A percentile compares a stretch with the other conserved stretches of the same genome.
Evolutionary conservation across 768 basidiomycete species (phyloP).

Genomic region (Xerocomus brunneocitrinus): DNA sequence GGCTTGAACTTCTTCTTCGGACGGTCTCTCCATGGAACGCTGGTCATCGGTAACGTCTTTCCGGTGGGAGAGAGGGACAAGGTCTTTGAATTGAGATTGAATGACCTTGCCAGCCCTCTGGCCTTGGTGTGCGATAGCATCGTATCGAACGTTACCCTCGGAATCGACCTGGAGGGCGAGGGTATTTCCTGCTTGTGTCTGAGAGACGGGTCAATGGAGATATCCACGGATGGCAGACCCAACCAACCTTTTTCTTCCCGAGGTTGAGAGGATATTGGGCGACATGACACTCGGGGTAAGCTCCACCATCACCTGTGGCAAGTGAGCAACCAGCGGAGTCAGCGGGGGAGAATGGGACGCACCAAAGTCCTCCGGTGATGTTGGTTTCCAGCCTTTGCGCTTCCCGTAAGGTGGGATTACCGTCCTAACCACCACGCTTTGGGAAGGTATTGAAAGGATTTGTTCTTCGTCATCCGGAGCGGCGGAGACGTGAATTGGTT

Average conservation of each 20-base stretch:
- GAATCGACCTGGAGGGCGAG: constrained; percentile 94
- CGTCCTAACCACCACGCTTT: constrained; percentile 44
- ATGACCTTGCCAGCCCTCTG: constrained; percentile 81
- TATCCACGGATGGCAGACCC: background rate
- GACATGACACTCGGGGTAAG: constrained; percentile 92
- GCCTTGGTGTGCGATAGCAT: constrained; percentile 94
- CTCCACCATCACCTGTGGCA: constrained; percentile 71
- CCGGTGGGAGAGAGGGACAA: constrained; percentile 86
- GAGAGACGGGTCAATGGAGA: constrained; percentile 1
- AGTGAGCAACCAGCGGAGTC: background rate
- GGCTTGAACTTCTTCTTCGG: constrained; percentile 87
- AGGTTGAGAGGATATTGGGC: constrained; percentile 96
- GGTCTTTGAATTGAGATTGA: constrained; percentile 96
- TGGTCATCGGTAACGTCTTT: constrained; percentile 79
- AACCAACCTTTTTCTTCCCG: constrained; percentile 86
- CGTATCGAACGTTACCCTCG: constrained; percentile 95
- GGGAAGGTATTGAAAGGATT: constrained; percentile 28
- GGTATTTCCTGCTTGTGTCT: constrained; percentile 92
- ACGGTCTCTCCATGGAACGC: constrained; percentile 82
- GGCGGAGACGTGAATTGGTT: constrained; percentile 51
- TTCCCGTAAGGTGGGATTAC: constrained; percentile 81
- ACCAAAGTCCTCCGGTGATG: constrained; percentile 81
- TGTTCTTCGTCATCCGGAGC: constrained; percentile 62
- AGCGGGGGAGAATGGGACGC: constrained; percentile 25
- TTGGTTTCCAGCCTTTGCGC: constrained; percentile 82